A percentile compares a stretch with the other conserved stretches of the same genome.
These are phyloP conservation scores for Knufia fluminis DNA, from an alignment of 2,329 filamentous ascomycete species.

Conservation along the genomic window DNA sequence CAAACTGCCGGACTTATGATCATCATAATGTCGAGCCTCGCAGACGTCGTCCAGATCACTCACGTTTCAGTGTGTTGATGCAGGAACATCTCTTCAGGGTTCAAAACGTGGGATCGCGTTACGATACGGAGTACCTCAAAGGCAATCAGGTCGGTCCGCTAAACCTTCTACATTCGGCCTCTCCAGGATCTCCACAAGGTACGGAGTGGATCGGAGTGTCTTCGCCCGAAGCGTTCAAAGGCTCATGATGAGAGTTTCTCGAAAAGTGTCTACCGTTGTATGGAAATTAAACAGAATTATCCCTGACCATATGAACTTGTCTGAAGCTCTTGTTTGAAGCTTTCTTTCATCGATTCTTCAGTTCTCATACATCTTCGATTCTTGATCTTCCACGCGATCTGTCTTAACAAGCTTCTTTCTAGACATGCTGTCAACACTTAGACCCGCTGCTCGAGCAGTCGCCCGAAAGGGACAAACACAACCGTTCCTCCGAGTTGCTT, in stretches of 20 bases:
- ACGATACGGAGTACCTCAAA: too few relatives aligned
- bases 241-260: background rate
- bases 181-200: background rate
- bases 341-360: background rate
- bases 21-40: too few relatives aligned
- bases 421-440: constrained; percentile 39
- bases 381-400: background rate
- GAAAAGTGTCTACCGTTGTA: background rate
- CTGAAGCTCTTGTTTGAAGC: background rate
- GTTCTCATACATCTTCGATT: background rate
- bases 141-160: too few relatives aligned
- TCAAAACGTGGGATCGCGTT: too few relatives aligned
- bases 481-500: constrained; percentile 33
- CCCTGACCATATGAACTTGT: background rate
- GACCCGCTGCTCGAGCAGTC: constrained; percentile 34
- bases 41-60: too few relatives aligned
- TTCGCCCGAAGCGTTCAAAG: background rate
- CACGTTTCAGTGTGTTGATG: too few relatives aligned
- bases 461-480: constrained; percentile 21
- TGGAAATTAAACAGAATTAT: background rate
- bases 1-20: too few relatives aligned
- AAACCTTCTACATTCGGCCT: too few relatives aligned
- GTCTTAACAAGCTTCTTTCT: background rate
- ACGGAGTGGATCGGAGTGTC: background rate
- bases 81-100: too few relatives aligned